Percentiles rank a stretch among this genome's conserved stretches.
Conservation (phyloP, 208 protist species). For the Leishmania mexicana region DNA sequence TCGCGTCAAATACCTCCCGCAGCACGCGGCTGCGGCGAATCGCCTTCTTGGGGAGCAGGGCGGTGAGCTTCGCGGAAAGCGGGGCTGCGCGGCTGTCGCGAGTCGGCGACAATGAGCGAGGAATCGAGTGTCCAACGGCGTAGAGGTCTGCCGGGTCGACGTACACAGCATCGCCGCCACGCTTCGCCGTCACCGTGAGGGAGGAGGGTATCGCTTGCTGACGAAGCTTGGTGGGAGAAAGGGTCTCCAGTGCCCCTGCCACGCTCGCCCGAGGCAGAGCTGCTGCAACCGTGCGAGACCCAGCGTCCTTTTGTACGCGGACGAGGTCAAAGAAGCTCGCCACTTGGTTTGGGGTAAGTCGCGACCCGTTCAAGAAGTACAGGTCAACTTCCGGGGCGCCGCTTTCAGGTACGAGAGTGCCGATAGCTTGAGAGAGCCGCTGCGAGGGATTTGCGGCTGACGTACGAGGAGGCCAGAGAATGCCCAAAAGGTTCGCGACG, state of each 20-base stretch:
- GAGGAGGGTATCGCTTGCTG: neutral
- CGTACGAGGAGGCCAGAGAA: conserved; percentile 57
- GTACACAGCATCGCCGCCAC: neutral
- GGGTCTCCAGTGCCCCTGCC: neutral
- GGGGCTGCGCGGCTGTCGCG: neutral
- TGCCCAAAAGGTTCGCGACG: conserved; percentile 54
- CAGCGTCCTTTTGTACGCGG: conserved; percentile 30
- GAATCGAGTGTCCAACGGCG: neutral
- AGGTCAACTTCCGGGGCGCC: conserved; percentile 21
- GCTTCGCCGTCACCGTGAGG: neutral
- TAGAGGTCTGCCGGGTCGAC: conserved; percentile 1
- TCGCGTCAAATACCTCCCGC: conserved; percentile 57
- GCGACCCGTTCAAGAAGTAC: conserved; percentile 60
- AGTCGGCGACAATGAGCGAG: neutral
- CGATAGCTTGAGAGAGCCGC: neutral
- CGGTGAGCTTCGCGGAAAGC: conserved; percentile 18
- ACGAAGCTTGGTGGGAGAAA: neutral
- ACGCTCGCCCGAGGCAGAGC: neutral
- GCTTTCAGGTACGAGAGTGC: neutral
- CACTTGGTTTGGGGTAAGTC: conserved; percentile 54
- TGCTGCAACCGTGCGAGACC: neutral
- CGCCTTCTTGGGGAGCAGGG: conserved; percentile 24
- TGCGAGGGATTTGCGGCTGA: neutral
- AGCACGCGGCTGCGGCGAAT: conserved; percentile 50
- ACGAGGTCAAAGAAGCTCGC: conserved; percentile 59